These are phyloP conservation scores for Lodderomyces margitis DNA, from an alignment of 1,139 yeast genomes.

Conservation along the genomic window DNA sequence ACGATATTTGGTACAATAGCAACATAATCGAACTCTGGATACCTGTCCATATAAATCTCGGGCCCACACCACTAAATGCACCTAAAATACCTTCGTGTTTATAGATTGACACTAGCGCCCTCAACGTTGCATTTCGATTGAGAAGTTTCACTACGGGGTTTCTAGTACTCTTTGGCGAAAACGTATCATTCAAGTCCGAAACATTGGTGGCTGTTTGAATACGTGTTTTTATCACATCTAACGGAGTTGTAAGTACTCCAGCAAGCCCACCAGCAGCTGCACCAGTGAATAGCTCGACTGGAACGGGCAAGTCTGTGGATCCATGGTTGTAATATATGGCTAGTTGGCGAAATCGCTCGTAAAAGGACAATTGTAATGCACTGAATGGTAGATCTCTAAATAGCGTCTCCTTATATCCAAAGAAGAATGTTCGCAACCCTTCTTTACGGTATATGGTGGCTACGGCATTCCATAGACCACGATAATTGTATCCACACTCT, in stretches of 20 bases:
- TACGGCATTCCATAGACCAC: constrained; percentile 67
- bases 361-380: constrained; percentile 93
- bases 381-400: constrained; percentile 92
- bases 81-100: constrained; percentile 75
- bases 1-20: constrained; percentile 69
- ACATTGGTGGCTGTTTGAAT: constrained; percentile 63
- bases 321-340: constrained; percentile 47
- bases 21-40: constrained; percentile 94
- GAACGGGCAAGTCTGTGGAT: constrained; percentile 52
- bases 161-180: constrained; percentile 11
- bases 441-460: constrained; percentile 61
- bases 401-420: constrained; percentile 91
- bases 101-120: constrained; percentile 67
- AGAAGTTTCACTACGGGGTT: constrained; percentile 20
- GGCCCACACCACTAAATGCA: constrained; percentile 91
- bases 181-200: constrained; percentile 9
- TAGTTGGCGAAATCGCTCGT: constrained; percentile 73
- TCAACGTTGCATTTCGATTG: constrained; percentile 53
- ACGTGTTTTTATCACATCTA: constrained; percentile 92
- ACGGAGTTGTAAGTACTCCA: constrained; percentile 76
- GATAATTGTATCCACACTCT: constrained; percentile 82
- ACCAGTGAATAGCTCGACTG: constrained; percentile 75
- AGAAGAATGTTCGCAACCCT: constrained; percentile 74
- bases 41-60: constrained; percentile 95
- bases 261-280: constrained; percentile 98